Evolutionary conservation across 352 stramenopile species (phyloP), one percentile per base, ranked within the genome.

Genomic region (Pythium grandisporangium): DNA sequence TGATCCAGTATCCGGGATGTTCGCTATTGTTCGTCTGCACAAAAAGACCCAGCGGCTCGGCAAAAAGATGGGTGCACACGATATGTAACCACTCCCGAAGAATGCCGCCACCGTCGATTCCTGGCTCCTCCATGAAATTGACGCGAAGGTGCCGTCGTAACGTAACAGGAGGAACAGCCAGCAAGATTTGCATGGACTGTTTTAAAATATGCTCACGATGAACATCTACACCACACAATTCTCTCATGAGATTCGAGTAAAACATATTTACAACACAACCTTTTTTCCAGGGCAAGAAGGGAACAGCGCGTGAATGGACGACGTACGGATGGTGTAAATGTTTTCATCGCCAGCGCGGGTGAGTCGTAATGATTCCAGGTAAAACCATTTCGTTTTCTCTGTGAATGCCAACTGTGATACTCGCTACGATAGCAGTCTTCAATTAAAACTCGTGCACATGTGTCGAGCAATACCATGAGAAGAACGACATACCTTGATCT

Each of bases 51-150:
- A 53, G 55, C 14, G 51, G 34, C 14, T 77, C 68, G 0, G 60
- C 38, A 45, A 89, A 84, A 24, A 93, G 23, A 22, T 86, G 58
- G 4, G 54, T 64, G 46, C 64, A 84, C 29, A 95, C 47, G 24
- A 96, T 48, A 39, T 83, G 59, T 30, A 86, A 50, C 80, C 80
- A 93, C 40, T 93, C 80, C 7, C 80, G 70, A 34, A 86, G 55
- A 42, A 93, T 81, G 2, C 76, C 80, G 22, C 77, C 80, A 17
- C 72, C 77, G 24, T 93, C 80, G 4, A 88, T 48, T 14, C 77
- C 75, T n/a, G 57, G 63, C 48, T 93, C 77, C 24, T 85, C 72
- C 42, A 84, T 66, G 51, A 96, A 95, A 37, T 95, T 68, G 23
- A 95, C 74, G 2, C 78, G 67, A 34, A 96, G 51, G n/a, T 79